Evolutionary conservation across 768 basidiomycete genomes (phyloP), one percentile per base, ranked within the genome.

Genomic region (Lactarius sp.): DNA sequence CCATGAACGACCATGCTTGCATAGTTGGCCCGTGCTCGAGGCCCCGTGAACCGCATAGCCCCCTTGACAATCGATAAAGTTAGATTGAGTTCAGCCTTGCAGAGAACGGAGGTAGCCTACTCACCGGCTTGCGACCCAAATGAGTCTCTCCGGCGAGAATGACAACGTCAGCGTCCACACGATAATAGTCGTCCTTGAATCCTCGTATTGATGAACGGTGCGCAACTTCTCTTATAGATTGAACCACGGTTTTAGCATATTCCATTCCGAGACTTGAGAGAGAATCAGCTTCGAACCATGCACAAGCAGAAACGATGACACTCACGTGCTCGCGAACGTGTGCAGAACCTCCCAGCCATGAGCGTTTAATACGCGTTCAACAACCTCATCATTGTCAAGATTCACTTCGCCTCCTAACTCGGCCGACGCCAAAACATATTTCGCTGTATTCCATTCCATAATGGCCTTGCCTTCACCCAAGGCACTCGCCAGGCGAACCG

Each of bases 321-420:
- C 80, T 71, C 61, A 81, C 80, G 71, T 71, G 66, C 74, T 73
- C 8, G 71, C 67, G 47, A 73, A 81, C 16, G 80, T 79, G 56
- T 78, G 74, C 52, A 79, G 59, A n/a, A 77, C 71, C 52, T 75
- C 74, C 42, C 75, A 79, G 0, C 80, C 80, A 16, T 77, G 76
- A 54, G 70, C 70, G 47, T 69, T 69, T 27, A 81, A 67, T 41
- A 75, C 62, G 7, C 71, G 53, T 16, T 75, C 74, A 6, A 80
- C 58, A 5, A 70, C 69, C 14, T 73, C 69, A 16, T 68, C 74
- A 0, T 73, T 67, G 2, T 72, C 68, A 2, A 66, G 27, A 9
- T 70, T 47, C 12, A 64, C 71, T n/a, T 4, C 59, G 9, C 13
- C 13, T 6, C 18, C 37, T 13, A 39, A 16, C 6, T 13, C 50